Conservation (phyloP, 2,329 filamentous ascomycete genomes). For the Sporothrix pseudoabietina region DNA sequence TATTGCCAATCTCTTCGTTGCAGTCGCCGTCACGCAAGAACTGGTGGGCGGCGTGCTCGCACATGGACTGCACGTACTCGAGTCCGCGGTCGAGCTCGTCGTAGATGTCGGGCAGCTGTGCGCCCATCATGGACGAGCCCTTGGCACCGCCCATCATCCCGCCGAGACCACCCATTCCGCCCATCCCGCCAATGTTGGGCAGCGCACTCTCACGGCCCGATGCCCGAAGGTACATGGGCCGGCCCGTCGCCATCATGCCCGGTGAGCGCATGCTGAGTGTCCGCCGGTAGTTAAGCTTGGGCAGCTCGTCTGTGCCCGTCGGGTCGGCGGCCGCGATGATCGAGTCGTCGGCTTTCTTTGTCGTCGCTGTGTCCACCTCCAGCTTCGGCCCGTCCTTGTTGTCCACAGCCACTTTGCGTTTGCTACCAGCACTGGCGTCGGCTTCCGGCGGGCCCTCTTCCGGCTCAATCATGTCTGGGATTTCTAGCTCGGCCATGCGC, state of each 20-base stretch:
- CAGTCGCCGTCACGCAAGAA: slow-evolving; percentile 88
- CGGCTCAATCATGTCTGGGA: slow-evolving; percentile 53
- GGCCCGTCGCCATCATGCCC: slow-evolving; percentile 37
- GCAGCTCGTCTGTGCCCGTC: slow-evolving; percentile 37
- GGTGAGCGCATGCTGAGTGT: slow-evolving; percentile 45
- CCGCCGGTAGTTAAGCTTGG: slow-evolving; percentile 45
- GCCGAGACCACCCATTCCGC: too few relatives aligned
- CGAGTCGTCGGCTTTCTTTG: background rate
- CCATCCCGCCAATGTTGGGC: background rate
- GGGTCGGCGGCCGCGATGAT: background rate
- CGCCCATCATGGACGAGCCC: background rate
- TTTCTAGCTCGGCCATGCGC: slow-evolving; percentile 60
- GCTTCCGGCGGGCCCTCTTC: slow-evolving; percentile 39
- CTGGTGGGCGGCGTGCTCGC: slow-evolving; percentile 85
- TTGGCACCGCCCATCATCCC: background rate
- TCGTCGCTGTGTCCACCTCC: background rate
- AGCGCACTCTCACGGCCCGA: slow-evolving; percentile 27
- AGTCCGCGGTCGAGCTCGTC: slow-evolving; percentile 77
- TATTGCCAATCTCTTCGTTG: slow-evolving; percentile 70
- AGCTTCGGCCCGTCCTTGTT: background rate
- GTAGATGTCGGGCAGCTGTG: slow-evolving; percentile 55
- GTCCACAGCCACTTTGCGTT: background rate
- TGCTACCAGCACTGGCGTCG: background rate
- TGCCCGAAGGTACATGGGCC: slow-evolving; percentile 37
- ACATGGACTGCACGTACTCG: slow-evolving; percentile 77